Evolutionary conservation across 2,329 filamentous ascomycete genomes (phyloP).

Genomic region (Thielaviopsis euricoi): DNA sequence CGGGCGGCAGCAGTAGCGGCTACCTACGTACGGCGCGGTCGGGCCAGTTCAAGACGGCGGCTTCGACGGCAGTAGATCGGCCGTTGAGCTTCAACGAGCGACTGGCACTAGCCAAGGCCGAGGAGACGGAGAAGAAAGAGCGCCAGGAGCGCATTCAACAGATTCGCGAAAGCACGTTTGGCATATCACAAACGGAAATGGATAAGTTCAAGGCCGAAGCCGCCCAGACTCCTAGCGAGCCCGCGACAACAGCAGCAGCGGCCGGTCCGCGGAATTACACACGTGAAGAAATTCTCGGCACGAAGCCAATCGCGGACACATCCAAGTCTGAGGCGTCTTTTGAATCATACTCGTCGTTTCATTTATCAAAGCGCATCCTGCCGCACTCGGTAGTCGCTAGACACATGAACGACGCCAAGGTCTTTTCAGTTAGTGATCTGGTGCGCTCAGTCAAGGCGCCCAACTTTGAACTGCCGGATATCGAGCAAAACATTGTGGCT

Average conservation of each 20-base stretch:
- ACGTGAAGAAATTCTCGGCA: conserved; percentile 43
- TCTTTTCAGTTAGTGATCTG: conserved; percentile 64
- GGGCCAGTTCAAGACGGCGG: background rate
- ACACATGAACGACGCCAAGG: conserved; percentile 60
- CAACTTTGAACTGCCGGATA: conserved; percentile 61
- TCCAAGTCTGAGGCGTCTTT: conserved; percentile 43
- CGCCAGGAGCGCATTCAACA: conserved; percentile 35
- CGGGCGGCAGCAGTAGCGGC: background rate
- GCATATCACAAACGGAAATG: conserved; percentile 40
- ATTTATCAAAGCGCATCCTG: conserved; percentile 68
- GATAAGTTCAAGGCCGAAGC: conserved; percentile 42
- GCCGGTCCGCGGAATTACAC: conserved; percentile 36
- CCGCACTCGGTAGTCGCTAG: conserved; percentile 67
- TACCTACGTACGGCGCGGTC: conserved; percentile 9
- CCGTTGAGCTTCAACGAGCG: conserved; percentile 66
- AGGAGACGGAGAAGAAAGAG: conserved; percentile 35
- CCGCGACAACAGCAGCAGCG: no score
- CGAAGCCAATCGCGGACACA: conserved; percentile 20
- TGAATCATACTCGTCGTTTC: conserved; percentile 72
- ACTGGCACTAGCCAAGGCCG: conserved; percentile 50
- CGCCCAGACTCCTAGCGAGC: conserved; percentile 33
- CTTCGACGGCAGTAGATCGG: conserved; percentile 14
- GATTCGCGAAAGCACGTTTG: conserved; percentile 38
- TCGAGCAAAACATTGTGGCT: conserved; percentile 79
- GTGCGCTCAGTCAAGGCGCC: conserved; percentile 69